phyloP scores from a whole-genome alignment of 305 asterid species.

The Fraxinus floribunda region DNA sequence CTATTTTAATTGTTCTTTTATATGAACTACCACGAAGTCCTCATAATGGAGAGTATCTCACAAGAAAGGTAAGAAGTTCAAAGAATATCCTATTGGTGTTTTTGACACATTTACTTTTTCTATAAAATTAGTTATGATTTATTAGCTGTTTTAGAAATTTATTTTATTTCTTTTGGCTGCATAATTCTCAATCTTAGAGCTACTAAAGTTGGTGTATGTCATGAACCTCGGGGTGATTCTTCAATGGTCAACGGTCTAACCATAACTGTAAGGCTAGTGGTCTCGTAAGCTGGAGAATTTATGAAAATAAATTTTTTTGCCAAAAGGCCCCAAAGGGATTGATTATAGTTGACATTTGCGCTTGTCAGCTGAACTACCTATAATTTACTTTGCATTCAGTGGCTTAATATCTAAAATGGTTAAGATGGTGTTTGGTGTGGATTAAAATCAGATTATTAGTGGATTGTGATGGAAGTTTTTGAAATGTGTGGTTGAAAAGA shows the following conservation, averaged over 20 bases:
- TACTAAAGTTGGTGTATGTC: not conserved
- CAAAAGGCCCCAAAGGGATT: not conserved
- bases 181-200: not conserved
- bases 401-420: slow-evolving; percentile 22
- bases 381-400: not conserved
- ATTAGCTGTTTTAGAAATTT: not conserved
- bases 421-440: not conserved
- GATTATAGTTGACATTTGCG: slow-evolving; percentile 3
- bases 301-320: slow-evolving; percentile 1
- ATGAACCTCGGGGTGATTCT: not conserved
- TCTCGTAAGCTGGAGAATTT: not conserved
- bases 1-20: not conserved
- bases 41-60: not conserved
- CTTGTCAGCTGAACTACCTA: not conserved
- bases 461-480: no score
- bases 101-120: not conserved
- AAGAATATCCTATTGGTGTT: not conserved
- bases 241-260: not conserved
- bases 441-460: no score
- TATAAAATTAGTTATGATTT: not conserved
- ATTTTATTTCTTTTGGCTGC: not conserved
- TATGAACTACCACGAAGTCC: not conserved
- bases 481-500: no score
- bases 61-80: not conserved
- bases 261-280: not conserved